Base-by-base conservation (phyloP, 345 rosid genomes). In the Corymbia maculata region DNA sequence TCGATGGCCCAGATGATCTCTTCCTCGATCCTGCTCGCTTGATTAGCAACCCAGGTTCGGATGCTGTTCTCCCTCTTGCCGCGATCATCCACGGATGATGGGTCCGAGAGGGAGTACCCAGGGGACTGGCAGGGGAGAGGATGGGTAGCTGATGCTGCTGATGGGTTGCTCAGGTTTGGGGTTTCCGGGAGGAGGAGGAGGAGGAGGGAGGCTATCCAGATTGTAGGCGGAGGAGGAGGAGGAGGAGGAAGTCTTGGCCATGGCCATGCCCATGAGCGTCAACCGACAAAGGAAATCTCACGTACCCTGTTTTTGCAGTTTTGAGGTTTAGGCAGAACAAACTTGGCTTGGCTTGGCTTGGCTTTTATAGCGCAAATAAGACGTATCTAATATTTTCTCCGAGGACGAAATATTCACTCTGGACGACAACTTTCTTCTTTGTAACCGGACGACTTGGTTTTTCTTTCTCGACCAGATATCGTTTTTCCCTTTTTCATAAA, bases 11-110 rank as follows among this genome's bases (percentile, higher is more conserved):
- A 36, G 42, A 36, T 36, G 42, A 36, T 36, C 2, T 36, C 42
- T 2, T 92, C 95, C 82, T 90, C 95, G 42, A 36, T 36, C 42
- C 42, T 92, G 89, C 92, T 4, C 88, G 88, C 75, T 92, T 50
- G 10, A 12, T 50, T 9, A 50, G 51, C 13, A 50, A 50, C 10
- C 13, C 51, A 50, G 12, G 2, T 4, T 36, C 42, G 42, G 42
- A 50, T 50, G 13, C 4, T 11, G 4, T 4, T 36, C 42, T 36
- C 42, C 42, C 15, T 10, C 82, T 10, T 21, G 3, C 82, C 28
- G 82, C 49, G 21, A 21, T 75, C 49, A 14, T 42, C 82, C 49
- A 75, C 6, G 68, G 68, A 61, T 6, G 82, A 42, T 10, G 82
- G 82, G 82, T 9, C 14, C 3, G 49, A 3, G 49, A 42, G 49